A percentile compares a stretch with the other conserved stretches of the same genome.
These are phyloP conservation scores for Globisporangium camurandrum DNA, from an alignment of 352 stramenopile species.

Conservation along the genomic window DNA sequence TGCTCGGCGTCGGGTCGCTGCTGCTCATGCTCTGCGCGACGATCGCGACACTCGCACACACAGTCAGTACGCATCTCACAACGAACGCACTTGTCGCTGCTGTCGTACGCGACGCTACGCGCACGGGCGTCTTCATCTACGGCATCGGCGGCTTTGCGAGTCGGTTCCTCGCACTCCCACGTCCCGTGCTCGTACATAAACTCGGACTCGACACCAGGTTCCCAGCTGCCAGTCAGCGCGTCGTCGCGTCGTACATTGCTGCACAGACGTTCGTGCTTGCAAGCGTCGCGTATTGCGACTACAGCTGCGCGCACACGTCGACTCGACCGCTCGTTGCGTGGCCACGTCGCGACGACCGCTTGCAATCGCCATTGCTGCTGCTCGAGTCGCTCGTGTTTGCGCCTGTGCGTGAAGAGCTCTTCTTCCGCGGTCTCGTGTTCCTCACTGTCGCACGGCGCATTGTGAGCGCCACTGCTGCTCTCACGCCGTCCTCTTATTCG, in stretches of 20 bases:
- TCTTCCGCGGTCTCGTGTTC: constrained; percentile 49
- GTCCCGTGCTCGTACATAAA: background rate
- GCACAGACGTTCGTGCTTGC: background rate
- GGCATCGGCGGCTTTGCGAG: constrained; percentile 21
- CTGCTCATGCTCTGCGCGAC: constrained; percentile 21
- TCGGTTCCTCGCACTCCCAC: constrained; percentile 25
- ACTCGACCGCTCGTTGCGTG: constrained; percentile 14
- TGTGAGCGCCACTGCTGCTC: too few relatives aligned
- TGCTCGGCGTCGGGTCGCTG: constrained; percentile 22
- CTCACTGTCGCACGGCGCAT: constrained; percentile 38
- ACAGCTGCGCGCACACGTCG: background rate
- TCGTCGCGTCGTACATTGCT: background rate
- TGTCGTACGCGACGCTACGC: constrained; percentile 1
- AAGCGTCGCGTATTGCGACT: constrained; percentile 2
- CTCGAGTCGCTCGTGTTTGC: constrained; percentile 27
- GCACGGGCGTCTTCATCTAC: constrained; percentile 17
- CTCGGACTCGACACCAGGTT: background rate
- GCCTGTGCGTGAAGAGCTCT: constrained; percentile 51
- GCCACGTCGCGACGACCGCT: constrained; percentile 12
- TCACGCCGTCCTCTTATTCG: too few relatives aligned
- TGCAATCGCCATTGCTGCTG: constrained; percentile 4
- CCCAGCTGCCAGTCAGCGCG: background rate
- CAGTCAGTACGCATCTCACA: background rate
- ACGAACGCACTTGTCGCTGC: background rate
- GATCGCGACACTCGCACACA: constrained; percentile 4